Evolutionary conservation across 352 stramenopile genomes (phyloP), one percentile per base, ranked within the genome.

Genomic region (Phytophthora hybrid): DNA sequence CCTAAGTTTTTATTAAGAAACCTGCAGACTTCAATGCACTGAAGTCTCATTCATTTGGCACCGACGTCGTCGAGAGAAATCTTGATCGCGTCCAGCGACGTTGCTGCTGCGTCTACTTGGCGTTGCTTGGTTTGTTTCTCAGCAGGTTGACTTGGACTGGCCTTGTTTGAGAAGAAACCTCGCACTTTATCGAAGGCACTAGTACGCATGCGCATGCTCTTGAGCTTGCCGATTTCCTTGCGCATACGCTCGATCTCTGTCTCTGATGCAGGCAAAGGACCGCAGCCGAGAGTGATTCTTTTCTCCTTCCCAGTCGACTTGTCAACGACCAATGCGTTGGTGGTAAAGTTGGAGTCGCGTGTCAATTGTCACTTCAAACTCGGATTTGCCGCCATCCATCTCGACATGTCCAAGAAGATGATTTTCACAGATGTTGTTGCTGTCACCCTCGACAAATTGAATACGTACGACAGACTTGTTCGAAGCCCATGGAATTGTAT

Each of bases 271-370:
- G 19, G 19, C 21, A 34, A 31, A 32, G 19, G n/a, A 10, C 31
- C 21, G 31, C 8, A 32, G 21, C 8, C 4, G 5, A 56, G 3
- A 16, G 13, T 8, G 7, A 52, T 3, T n/a, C 3, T 55, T n/a
- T 56, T 56, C n/a, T 26, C 21, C 21, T 56, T 56, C 9, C 49
- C 21, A 13, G 49, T 56, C 49, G 49, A 56, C 13, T 32, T 56
- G 9, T 56, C 21, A 2, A 31, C 21, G 19, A 56, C 49, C 21
- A 16, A 32, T 31, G 21, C n/a, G 10, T 16, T 56, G 8, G 3
- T 11, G 10, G 18, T 32, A 10, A 26, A 6, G 13, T 56, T 56
- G 8, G 49, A 19, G 21, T 56, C 49, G n/a, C 4, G 31, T 31
- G 4, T 56, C 49, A 14, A 56, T n/a, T 10, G 49, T 56, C 18